phyloP scores from a whole-genome alignment of 2,329 filamentous ascomycete species.

The Stromatinia cepivora region DNA sequence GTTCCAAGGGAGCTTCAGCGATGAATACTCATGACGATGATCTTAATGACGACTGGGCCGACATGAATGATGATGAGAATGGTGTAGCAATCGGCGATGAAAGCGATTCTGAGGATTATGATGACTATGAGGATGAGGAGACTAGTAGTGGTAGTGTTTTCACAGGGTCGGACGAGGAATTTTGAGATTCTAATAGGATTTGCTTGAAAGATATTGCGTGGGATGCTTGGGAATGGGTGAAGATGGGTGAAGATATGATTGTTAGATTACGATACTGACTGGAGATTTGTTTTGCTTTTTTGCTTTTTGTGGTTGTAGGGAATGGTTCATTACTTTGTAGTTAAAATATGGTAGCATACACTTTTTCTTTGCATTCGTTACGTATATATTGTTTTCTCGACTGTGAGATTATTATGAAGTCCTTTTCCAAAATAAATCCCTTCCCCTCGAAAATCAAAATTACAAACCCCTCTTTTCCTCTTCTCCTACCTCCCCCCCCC shows the following conservation, averaged over 20 bases:
- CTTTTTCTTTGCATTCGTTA: neutral
- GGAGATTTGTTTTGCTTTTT: neutral
- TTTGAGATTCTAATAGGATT: neutral
- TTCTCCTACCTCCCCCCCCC: too few species aligned
- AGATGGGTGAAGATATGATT: neutral
- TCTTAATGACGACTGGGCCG: slow-evolving; percentile 2
- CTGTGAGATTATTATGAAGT: too few species aligned
- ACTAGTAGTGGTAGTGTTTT: neutral
- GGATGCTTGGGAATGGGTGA: neutral
- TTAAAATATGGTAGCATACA: neutral
- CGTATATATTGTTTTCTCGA: too few species aligned
- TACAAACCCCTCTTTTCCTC: too few species aligned
- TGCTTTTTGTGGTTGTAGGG: neutral
- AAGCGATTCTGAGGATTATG: neutral
- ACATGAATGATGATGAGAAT: neutral
- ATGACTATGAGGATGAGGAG: neutral
- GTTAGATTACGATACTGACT: neutral
- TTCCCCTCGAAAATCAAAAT: neutral
- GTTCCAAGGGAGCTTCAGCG: neutral
- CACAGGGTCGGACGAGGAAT: neutral
- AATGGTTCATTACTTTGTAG: neutral
- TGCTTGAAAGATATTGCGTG: neutral
- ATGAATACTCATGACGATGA: neutral
- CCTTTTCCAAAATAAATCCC: too few species aligned
- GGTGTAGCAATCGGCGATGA: neutral